Conservation (phyloP, 768 basidiomycete genomes). For the Trametes sanguinea region DNA sequence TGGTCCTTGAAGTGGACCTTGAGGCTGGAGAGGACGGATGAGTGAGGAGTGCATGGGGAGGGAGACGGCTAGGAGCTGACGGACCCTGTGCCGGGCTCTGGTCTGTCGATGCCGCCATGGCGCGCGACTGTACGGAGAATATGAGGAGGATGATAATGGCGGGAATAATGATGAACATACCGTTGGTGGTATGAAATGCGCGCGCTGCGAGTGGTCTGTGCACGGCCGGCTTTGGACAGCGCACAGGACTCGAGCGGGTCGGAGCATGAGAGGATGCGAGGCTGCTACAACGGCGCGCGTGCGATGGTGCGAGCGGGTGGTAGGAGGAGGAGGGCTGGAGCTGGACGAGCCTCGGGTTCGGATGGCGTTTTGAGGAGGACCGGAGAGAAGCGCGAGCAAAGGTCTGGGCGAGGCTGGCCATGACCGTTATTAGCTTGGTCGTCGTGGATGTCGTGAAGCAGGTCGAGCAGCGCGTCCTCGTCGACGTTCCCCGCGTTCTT, state of each 20-base stretch:
- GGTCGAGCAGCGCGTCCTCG: too few relatives aligned
- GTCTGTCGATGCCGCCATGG: slow-evolving; percentile 62
- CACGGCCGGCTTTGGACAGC: background rate
- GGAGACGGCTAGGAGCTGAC: slow-evolving; percentile 17
- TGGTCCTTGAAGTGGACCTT: slow-evolving; percentile 89
- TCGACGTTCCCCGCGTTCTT: background rate
- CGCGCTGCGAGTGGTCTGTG: background rate
- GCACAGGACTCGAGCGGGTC: too few relatives aligned
- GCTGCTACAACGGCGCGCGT: background rate
- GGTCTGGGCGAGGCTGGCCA: slow-evolving; percentile 6
- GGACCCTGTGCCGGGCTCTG: slow-evolving; percentile 70
- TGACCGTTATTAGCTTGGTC: background rate
- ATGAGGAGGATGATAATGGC: background rate
- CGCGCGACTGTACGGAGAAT: slow-evolving; percentile 19
- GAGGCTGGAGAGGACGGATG: slow-evolving; percentile 52
- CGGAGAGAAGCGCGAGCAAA: slow-evolving; percentile 1
- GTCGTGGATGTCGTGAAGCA: background rate
- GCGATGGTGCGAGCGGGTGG: too few relatives aligned
- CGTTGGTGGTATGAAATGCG: slow-evolving; percentile 8
- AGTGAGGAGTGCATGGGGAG: background rate
- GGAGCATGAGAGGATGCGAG: background rate
- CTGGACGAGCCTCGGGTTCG: background rate
- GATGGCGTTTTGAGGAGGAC: background rate
- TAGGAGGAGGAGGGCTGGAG: background rate
- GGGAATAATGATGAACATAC: background rate